These are phyloP conservation scores for Hymenoscyphus scutula DNA, from an alignment of 2,329 filamentous ascomycete species.

Conservation along the genomic window DNA sequence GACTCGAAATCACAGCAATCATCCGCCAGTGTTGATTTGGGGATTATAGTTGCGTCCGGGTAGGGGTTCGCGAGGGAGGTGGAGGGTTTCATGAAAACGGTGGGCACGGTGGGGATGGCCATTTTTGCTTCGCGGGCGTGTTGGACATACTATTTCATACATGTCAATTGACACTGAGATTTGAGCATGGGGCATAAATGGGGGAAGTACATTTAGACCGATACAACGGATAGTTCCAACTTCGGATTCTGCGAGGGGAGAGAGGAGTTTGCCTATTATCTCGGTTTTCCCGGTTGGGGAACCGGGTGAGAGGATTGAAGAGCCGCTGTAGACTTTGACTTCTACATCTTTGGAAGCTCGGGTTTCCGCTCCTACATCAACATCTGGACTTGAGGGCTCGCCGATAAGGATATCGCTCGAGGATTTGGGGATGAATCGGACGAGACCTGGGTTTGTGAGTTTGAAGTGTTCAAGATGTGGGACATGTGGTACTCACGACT, in stretches of 20 bases:
- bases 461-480: background rate
- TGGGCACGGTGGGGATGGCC: conserved; percentile 43
- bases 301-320: conserved; percentile 55
- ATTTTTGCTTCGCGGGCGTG: conserved; percentile 48
- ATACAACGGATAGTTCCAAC: conserved; percentile 49
- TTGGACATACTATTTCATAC: conserved; percentile 40
- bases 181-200: background rate
- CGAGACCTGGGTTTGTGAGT: conserved; percentile 46
- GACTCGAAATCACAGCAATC: conserved; percentile 50
- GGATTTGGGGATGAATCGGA: conserved; percentile 56
- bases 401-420: conserved; percentile 53
- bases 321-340: conserved; percentile 56
- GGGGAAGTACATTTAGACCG: conserved; percentile 45
- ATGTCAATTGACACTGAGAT: conserved; percentile 5
- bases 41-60: conserved; percentile 43
- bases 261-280: conserved; percentile 42
- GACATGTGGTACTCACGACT: conserved; percentile 21
- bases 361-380: conserved; percentile 58
- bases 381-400: conserved; percentile 49
- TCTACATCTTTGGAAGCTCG: conserved; percentile 54
- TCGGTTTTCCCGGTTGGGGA: conserved; percentile 47
- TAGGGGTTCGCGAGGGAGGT: conserved; percentile 31
- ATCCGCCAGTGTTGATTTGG: conserved; percentile 44
- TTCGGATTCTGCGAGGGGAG: conserved; percentile 43
- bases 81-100: conserved; percentile 34